Evolutionary conservation across 106 monocot genomes (phyloP).

Genomic region (Phalaenopsis equestris): DNA sequence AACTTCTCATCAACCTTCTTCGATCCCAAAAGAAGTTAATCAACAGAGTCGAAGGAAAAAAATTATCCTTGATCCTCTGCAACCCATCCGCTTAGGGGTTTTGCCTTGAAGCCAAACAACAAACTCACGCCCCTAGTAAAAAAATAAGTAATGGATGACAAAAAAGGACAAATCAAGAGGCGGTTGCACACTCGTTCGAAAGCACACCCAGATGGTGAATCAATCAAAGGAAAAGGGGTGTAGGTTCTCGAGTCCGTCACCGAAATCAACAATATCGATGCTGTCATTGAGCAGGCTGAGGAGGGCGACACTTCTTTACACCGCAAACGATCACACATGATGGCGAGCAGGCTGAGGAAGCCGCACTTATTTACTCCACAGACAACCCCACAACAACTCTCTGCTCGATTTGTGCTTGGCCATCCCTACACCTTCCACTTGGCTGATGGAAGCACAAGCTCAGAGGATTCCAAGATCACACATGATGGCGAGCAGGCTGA

Average conservation of each 20-base stretch:
- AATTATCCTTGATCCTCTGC: not conserved
- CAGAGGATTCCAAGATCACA: too few relatives aligned
- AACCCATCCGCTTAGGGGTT: not conserved
- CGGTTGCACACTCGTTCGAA: constrained; percentile 64
- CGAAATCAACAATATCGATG: constrained; percentile 78
- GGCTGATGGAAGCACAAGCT: too few relatives aligned
- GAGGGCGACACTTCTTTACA: too few relatives aligned
- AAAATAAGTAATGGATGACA: constrained; percentile 33
- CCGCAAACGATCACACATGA: too few relatives aligned
- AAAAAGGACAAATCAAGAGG: constrained; percentile 47
- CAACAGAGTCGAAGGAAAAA: not conserved
- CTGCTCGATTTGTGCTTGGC: constrained; percentile 51
- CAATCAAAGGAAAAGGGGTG: constrained; percentile 60
- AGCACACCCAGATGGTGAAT: constrained; percentile 72
- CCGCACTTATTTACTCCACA: too few relatives aligned
- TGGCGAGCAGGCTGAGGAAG: too few relatives aligned
- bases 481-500: too few relatives aligned
- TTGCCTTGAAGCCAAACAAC: not conserved
- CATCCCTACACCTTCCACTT: too few relatives aligned
- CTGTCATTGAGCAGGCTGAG: constrained; percentile 46
- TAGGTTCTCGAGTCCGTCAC: constrained; percentile 60
- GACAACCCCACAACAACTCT: constrained; percentile 17
- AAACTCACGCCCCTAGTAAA: not conserved
- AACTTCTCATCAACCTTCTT: too few relatives aligned
- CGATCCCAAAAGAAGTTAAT: not conserved